These are phyloP conservation scores for Rosa lucieae DNA, from an alignment of 306 rosid species.

Conservation along the genomic window DNA sequence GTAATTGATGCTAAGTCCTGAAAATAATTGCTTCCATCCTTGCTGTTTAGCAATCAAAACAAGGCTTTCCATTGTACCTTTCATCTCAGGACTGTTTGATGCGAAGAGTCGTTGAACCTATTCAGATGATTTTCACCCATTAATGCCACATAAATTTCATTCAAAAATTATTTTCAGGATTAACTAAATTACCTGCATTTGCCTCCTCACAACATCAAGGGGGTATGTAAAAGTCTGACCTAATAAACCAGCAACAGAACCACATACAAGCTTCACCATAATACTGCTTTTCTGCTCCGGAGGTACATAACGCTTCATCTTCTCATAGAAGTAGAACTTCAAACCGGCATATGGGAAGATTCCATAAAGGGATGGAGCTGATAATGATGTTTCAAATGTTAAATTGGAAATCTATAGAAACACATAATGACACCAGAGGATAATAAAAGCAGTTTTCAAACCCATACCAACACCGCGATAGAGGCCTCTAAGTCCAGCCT, in stretches of 20 bases:
- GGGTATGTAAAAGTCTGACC: slow-evolving; percentile 97
- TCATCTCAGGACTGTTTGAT: slow-evolving; percentile 56
- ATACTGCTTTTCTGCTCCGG: slow-evolving; percentile 67
- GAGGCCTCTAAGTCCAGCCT: slow-evolving; percentile 81
- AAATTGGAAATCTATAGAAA: slow-evolving; percentile 30
- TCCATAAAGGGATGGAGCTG: slow-evolving; percentile 95
- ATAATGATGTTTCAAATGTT: slow-evolving; percentile 27
- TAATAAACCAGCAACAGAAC: slow-evolving; percentile 90
- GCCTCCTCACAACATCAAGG: slow-evolving; percentile 96
- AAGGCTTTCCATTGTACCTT: slow-evolving; percentile 75
- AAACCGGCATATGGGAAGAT: slow-evolving; percentile 97
- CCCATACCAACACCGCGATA: slow-evolving; percentile 90
- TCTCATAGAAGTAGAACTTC: slow-evolving; percentile 93
- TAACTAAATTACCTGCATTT: slow-evolving; percentile 78
- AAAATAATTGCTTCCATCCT: slow-evolving; percentile 87
- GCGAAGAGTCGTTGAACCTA: slow-evolving; percentile 69
- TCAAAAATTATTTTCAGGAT: slow-evolving; percentile 18
- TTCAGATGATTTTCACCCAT: slow-evolving; percentile 22
- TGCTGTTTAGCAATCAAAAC: slow-evolving; percentile 66
- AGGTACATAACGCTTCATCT: slow-evolving; percentile 91
- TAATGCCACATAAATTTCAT: slow-evolving; percentile 10
- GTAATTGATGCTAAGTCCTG: slow-evolving; percentile 96
- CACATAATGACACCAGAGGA: slow-evolving; percentile 6
- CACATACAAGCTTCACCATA: slow-evolving; percentile 76
- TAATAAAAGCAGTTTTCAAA: slow-evolving; percentile 28